Evolutionary conservation across 1,284 basidiomycete genomes (phyloP), one percentile per base, ranked within the genome.

Genomic region (Lentinus polychrous): DNA sequence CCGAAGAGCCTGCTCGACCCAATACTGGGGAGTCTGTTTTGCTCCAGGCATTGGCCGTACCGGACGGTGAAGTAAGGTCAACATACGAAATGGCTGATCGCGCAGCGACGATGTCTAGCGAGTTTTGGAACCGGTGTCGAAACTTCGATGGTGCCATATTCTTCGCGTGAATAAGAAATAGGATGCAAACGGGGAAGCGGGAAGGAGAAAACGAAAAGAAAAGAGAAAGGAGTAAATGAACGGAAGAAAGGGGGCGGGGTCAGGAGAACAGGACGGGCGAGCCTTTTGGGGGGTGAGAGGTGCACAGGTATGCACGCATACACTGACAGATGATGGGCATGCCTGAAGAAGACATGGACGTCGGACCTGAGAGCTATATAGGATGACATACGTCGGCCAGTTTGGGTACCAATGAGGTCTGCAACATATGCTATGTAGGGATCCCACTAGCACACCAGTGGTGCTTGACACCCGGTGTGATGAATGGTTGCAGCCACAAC

Each of bases 1-100:
- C 43, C 31, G 35, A 37, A 8, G 49, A 49, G 12, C 49, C 46
- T 32, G 46, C 43, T 34, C 51, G 48, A 39, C 57, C 57, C 36
- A 60, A 49, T 5, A 53, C 53, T 40, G 59, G 52, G 32, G 60
- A 58, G 48, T 59, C 59, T 48, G 53, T 49, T 46, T 57, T 62
- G 62, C 62, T 56, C 63, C 63, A 59, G 62, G 60, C 60, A 61
- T 59, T 58, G 50, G 54, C 61, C 56, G 57, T 59, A 33, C 59
- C 61, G 46, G 56, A 54, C 56, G 57, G 56, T 42, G 50, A 41
- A 45, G 55, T 56, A 49, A 57, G 52, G 51, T 61, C 59, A 51
- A 55, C 54, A 52, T 39, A 51, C 39, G 39, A 40, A 48, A 60
- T 55, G 54, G 55, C 57, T 53, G 62, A 59, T 58, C 63, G 63